Conservation (phyloP, 441 rosid species). For the Pelargonium australe region DNA sequence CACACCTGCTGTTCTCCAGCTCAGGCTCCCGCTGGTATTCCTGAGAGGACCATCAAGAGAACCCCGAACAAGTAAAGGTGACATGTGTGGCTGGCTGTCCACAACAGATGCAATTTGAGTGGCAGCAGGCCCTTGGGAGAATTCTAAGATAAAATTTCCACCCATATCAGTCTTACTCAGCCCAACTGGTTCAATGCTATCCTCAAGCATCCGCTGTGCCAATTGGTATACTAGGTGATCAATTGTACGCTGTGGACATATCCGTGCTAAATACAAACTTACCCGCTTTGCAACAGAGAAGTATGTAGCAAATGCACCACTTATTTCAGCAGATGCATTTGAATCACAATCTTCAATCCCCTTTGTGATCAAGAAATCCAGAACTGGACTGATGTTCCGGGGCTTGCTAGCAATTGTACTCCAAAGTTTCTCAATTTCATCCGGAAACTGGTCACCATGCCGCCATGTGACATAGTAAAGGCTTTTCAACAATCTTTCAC, state of each 20-base stretch:
- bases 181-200: conserved; percentile 70
- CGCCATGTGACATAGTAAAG: conserved; percentile 98
- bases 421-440: conserved; percentile 99
- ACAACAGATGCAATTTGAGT: conserved; percentile 63
- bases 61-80: conserved; percentile 93
- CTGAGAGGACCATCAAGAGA: conserved; percentile 97
- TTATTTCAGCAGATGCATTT: conserved; percentile 98
- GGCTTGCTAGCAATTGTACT: conserved; percentile 98
- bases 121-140: conserved; percentile 88
- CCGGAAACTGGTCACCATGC: conserved; percentile 98
- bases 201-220: conserved; percentile 93
- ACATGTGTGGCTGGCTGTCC: conserved; percentile 95
- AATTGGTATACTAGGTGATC: conserved; percentile 98
- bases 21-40: conserved; percentile 92
- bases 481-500: conserved; percentile 88
- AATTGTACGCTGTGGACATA: conserved; percentile 93
- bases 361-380: conserved; percentile 94
- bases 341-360: conserved; percentile 99
- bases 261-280: conserved; percentile 88
- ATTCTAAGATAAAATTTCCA: conserved; percentile 79
- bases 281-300: conserved; percentile 98
- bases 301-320: conserved; percentile 99
- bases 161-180: conserved; percentile 55
- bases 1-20: conserved; percentile 96
- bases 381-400: conserved; percentile 89